Evolutionary conservation across 2,329 filamentous ascomycete species (phyloP).

Genomic region (Clonostachys sp.): DNA sequence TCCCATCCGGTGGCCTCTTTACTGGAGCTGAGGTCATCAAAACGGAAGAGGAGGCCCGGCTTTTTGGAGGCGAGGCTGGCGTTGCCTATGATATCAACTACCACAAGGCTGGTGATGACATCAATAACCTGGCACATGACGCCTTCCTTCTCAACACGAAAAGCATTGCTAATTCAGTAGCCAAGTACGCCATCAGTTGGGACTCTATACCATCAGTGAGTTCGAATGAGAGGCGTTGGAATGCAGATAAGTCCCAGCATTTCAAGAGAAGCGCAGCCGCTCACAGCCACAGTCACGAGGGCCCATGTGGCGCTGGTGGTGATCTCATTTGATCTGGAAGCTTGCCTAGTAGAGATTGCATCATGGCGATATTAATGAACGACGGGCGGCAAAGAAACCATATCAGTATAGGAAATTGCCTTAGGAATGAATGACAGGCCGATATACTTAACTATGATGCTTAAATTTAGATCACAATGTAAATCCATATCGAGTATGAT

Average conservation of each 20-base stretch:
- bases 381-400: too few relatives aligned
- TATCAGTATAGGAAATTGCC: too few relatives aligned
- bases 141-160: slow-evolving; percentile 41
- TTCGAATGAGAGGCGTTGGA: slow-evolving; percentile 18
- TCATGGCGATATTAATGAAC: too few relatives aligned
- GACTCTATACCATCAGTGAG: slow-evolving; percentile 20
- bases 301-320: not conserved
- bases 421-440: too few relatives aligned
- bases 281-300: slow-evolving; percentile 1
- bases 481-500: too few relatives aligned
- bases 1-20: slow-evolving; percentile 64
- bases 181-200: slow-evolving; percentile 32
- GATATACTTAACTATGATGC: too few relatives aligned
- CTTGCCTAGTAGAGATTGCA: too few relatives aligned
- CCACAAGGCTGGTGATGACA: slow-evolving; percentile 37
- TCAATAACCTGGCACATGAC: slow-evolving; percentile 30
- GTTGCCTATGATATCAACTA: slow-evolving; percentile 40
- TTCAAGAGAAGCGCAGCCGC: slow-evolving; percentile 14
- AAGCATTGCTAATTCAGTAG: slow-evolving; percentile 33
- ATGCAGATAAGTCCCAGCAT: slow-evolving; percentile 18
- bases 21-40: slow-evolving; percentile 64
- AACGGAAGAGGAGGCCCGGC: slow-evolving; percentile 50
- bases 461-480: too few relatives aligned
- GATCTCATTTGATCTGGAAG: not conserved
- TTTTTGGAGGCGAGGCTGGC: slow-evolving; percentile 59